phyloP scores from a whole-genome alignment of 2,329 filamentous ascomycete genomes.

The Paraconiothyrium sp. region DNA sequence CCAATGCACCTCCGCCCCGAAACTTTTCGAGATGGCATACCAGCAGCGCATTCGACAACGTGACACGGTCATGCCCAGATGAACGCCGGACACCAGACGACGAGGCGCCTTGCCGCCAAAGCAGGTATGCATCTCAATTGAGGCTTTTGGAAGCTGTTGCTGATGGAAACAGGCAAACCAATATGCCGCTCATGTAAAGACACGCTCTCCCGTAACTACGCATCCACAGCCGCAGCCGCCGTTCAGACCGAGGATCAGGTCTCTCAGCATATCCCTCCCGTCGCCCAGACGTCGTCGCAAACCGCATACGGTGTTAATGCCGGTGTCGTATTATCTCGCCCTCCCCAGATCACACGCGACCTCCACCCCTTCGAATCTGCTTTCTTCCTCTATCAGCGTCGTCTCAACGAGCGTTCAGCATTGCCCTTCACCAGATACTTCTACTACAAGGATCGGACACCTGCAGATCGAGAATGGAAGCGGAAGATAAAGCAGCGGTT shows the following conservation, averaged over 20 bases:
- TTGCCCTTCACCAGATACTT: conserved; percentile 90
- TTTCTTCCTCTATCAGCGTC: conserved; percentile 97
- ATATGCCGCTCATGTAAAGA: conserved; percentile 59
- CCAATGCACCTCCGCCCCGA: conserved; percentile 43
- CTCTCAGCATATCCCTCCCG: conserved; percentile 44
- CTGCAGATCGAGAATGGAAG: conserved; percentile 87
- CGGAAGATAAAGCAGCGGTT: conserved; percentile 81
- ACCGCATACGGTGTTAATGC: conserved; percentile 60
- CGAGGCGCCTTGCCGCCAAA: conserved; percentile 53
- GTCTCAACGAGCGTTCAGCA: conserved; percentile 89
- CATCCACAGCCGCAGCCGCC: conserved; percentile 48
- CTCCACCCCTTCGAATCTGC: conserved; percentile 89
- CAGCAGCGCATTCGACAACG: conserved; percentile 25
- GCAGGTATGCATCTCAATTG: conserved; percentile 47
- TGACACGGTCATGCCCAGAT: conserved; percentile 38
- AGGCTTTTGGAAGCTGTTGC: conserved; percentile 16
- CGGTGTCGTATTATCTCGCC: conserved; percentile 85
- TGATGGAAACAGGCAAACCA: conserved; percentile 50
- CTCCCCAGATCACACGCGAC: conserved; percentile 84
- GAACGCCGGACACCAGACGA: conserved; percentile 57
- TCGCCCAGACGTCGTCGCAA: conserved; percentile 50
- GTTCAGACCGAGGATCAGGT: conserved; percentile 45
- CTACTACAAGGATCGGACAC: conserved; percentile 93
- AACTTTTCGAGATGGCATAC: conserved; percentile 35
- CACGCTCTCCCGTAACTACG: conserved; percentile 49